Conservation (phyloP, 345 rosid species). For the Xanthoceras sorbifolium region DNA sequence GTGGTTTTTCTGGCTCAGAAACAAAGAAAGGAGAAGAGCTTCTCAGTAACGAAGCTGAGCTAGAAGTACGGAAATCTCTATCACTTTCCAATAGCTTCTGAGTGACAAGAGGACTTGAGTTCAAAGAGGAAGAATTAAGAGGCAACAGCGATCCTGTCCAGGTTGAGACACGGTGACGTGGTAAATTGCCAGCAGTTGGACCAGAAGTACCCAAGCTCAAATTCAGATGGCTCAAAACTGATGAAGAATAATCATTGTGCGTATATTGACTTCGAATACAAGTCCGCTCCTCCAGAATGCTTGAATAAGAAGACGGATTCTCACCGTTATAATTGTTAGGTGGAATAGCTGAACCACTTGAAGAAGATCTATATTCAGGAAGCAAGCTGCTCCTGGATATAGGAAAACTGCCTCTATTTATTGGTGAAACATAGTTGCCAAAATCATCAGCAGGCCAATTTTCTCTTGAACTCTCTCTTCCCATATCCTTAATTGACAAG, state of each 20-base stretch:
- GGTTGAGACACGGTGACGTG: conserved; percentile 30
- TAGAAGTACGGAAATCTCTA: conserved; percentile 28
- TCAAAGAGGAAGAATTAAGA: conserved; percentile 38
- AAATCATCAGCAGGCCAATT: conserved; percentile 33
- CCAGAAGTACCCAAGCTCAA: conserved; percentile 25
- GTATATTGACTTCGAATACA: conserved; percentile 12
- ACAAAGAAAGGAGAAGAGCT: conserved; percentile 38
- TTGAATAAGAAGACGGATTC: conserved; percentile 29
- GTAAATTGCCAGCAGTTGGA: conserved; percentile 15
- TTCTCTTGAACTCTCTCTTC: conserved; percentile 36
- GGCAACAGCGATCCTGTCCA: conserved; percentile 39
- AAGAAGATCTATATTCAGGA: conserved; percentile 45
- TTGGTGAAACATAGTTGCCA: conserved; percentile 38
- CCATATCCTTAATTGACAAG: conserved; percentile 36
- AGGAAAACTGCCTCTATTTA: conserved; percentile 38
- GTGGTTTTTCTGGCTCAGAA: conserved; percentile 39
- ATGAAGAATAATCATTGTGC: conserved; percentile 3
- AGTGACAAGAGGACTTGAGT: conserved; percentile 34
- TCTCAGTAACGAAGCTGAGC: conserved; percentile 39
- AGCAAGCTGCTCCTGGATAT: conserved; percentile 39
- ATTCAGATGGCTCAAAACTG: conserved; percentile 3
- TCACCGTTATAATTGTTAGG: conserved; percentile 29
- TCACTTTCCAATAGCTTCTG: conserved; percentile 37
- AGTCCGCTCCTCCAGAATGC: conserved; percentile 26
- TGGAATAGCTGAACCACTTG: conserved; percentile 32